Base-by-base conservation (phyloP, 306 rosid genomes). In the Glycine soja region DNA sequence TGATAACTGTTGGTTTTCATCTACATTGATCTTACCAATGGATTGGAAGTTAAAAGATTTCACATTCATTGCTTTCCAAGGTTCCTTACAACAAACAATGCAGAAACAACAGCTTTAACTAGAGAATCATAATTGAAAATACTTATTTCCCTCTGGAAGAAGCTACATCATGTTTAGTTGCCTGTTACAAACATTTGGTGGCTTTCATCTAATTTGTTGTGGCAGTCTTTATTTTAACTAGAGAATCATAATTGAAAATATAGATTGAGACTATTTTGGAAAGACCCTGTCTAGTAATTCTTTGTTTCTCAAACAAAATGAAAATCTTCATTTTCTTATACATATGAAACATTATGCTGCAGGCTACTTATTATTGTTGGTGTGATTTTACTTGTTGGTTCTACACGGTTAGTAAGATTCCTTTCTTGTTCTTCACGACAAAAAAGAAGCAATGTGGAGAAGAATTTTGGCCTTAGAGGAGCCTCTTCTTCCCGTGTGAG, bases 381-480 rank as follows among this genome's bases (percentile, higher is more conserved):
- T 4, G 99, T 93, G 88, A 79, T 95, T 81, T 83, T 95, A 70
- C 97, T 95, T 0, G 97, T 95, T 87, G 91, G 97, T 85, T 95
- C 97, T n/a, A 74, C 95, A 32, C 81, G 93, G 74, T 57, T 95
- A 72, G 74, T 90, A 69, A 87, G 81, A 62, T 80, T 83, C 75
- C 85, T 91, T 65, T 88, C 94, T 34, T 75, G 80, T 77, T 82
- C 91, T 64, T 76, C 88, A 11, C 81, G 83, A 14, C 88, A 62
- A 74, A 77, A 84, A 70, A 86, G 80, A 67, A 81, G 84, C 75
- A 88, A 89, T 16, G 74, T 56, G 30, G 98, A 91, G 57, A 87
- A 89, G 84, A 92, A 43, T 83, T 91, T 74, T 48, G 81, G 84
- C 38, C 48, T 62, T 56, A 85, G 97, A 79, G 86, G 88, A 79